Evolutionary conservation across 495 filamentous ascomycete species (phyloP).

Genomic region (Penicillium atrosanguineum): DNA sequence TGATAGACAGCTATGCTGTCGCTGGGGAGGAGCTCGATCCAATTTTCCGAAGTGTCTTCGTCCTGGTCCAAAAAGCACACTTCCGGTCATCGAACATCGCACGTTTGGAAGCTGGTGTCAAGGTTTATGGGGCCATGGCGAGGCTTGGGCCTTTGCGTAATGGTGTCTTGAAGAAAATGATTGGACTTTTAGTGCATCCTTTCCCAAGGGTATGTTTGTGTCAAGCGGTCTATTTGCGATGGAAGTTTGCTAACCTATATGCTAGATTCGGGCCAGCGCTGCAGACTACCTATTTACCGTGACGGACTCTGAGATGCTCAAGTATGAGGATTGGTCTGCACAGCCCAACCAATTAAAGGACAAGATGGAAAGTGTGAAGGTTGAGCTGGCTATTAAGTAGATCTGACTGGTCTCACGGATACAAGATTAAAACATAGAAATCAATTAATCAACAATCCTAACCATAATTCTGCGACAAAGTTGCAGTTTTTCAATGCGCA

Average conservation of each 20-base stretch:
- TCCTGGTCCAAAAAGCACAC: constrained; percentile 70
- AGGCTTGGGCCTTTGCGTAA: constrained; percentile 31
- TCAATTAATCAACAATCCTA: background rate
- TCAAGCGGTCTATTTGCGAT: background rate
- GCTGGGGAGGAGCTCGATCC: constrained; percentile 16
- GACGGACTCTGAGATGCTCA: constrained; percentile 32
- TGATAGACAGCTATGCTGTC: constrained; percentile 54
- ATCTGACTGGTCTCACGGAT: background rate
- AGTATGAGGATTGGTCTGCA: constrained; percentile 42
- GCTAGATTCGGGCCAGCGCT: constrained; percentile 34
- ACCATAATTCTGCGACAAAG: background rate
- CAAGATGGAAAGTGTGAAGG: constrained; percentile 32
- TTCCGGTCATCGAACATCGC: constrained; percentile 76
- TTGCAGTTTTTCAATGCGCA: too few species aligned
- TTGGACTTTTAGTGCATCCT: constrained; percentile 59
- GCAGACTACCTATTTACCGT: constrained; percentile 42
- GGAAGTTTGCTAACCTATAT: constrained; percentile 3
- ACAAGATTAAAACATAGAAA: background rate
- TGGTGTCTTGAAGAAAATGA: constrained; percentile 55
- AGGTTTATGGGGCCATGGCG: constrained; percentile 68
- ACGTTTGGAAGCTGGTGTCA: constrained; percentile 74
- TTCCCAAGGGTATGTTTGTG: constrained; percentile 54
- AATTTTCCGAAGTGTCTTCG: constrained; percentile 59
- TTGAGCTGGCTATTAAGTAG: constrained; percentile 4
- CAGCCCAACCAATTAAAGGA: constrained; percentile 38